phyloP scores from a whole-genome alignment of 805 yeast genomes.

The Millerago galiae region DNA sequence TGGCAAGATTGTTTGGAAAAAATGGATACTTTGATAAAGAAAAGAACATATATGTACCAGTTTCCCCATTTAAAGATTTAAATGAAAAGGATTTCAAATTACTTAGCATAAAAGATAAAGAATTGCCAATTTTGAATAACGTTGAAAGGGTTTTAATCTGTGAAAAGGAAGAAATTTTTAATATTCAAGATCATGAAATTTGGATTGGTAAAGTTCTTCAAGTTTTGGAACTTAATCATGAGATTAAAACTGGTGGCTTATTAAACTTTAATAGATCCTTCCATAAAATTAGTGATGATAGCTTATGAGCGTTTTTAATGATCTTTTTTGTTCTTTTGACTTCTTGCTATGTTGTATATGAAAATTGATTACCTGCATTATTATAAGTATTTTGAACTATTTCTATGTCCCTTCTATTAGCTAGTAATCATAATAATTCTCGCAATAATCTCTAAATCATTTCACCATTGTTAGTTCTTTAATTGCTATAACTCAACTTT shows the following conservation, averaged over 20 bases:
- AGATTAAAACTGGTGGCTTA: conserved; percentile 50
- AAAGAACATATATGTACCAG: conserved; percentile 19
- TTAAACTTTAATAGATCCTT: conserved; percentile 59
- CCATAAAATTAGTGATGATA: conserved; percentile 34
- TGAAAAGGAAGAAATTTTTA: conserved; percentile 42
- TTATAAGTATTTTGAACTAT: no score
- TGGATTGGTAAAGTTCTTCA: conserved; percentile 80
- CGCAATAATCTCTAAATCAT: no score
- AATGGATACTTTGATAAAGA: conserved; percentile 33
- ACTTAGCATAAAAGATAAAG: conserved; percentile 2
- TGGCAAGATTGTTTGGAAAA: conserved; percentile 65
- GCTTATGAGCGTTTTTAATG: no score
- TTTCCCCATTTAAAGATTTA: conserved; percentile 45
- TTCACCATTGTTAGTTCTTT: no score
- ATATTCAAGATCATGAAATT: conserved; percentile 80
- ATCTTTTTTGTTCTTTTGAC: no score
- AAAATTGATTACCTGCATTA: no score
- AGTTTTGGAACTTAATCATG: conserved; percentile 32
- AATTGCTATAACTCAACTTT: no score
- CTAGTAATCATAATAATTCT: no score
- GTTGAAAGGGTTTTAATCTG: conserved; percentile 62
- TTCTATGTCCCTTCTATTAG: no score
- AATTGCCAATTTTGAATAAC: conserved; percentile 44
- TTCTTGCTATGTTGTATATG: no score
- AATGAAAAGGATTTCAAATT: conserved; percentile 28